Conservation (phyloP, 1,139 yeast genomes). For the Diutina sp. region DNA sequence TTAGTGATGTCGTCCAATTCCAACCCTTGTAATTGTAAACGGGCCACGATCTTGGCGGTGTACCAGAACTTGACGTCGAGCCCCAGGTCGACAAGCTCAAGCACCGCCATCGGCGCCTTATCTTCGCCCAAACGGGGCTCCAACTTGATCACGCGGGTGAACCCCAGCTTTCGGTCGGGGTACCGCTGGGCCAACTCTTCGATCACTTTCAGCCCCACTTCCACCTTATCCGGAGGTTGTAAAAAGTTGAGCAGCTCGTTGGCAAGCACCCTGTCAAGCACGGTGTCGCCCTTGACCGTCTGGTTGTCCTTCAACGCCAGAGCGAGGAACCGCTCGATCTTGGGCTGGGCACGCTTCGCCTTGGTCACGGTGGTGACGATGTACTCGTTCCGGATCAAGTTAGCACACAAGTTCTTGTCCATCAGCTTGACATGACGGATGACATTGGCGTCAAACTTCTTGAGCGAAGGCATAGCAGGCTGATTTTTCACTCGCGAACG, state of each 20-base stretch:
- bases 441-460: conserved; percentile 31
- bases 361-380: conserved; percentile 32
- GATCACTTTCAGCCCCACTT: conserved; percentile 44
- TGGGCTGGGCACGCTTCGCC: conserved; percentile 35
- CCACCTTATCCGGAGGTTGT: conserved; percentile 27
- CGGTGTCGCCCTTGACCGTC: conserved; percentile 6
- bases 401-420: conserved; percentile 34
- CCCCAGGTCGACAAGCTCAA: conserved; percentile 72
- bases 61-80: conserved; percentile 69
- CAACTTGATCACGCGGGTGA: conserved; percentile 70
- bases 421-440: conserved; percentile 33
- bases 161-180: conserved; percentile 57
- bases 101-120: conserved; percentile 79
- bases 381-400: conserved; percentile 32
- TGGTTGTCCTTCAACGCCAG: conserved; percentile 14
- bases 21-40: conserved; percentile 55
- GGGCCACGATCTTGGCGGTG: conserved; percentile 70
- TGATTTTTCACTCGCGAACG: not conserved
- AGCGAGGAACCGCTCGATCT: conserved; percentile 27
- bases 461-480: conserved; percentile 27
- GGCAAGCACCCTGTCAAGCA: not conserved
- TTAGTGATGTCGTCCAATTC: conserved; percentile 50
- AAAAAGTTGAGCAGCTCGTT: conserved; percentile 20
- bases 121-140: conserved; percentile 83
- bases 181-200: conserved; percentile 56